These are phyloP conservation scores for Fusarium clavum DNA, from an alignment of 2,329 filamentous ascomycete genomes.

Conservation along the genomic window DNA sequence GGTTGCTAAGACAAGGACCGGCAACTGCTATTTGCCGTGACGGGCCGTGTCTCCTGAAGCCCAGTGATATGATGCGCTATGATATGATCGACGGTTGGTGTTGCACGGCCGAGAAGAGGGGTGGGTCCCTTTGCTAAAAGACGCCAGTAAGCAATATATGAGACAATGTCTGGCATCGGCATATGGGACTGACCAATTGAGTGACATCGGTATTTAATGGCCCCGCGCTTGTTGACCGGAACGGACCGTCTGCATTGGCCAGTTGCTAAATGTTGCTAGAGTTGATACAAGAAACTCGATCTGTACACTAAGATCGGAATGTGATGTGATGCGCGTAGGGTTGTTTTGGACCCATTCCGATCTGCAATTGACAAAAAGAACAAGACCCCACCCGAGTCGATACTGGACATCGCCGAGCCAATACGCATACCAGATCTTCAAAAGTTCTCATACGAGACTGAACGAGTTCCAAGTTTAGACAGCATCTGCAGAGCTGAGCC, in stretches of 20 bases:
- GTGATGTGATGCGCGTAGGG: neutral
- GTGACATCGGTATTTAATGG: neutral
- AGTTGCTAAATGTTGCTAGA: neutral
- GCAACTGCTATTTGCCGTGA: conserved; percentile 11
- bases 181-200: conserved; percentile 19
- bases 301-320: neutral
- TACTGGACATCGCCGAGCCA: neutral
- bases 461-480: neutral
- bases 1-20: neutral
- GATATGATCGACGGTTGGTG: conserved; percentile 6
- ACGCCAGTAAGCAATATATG: conserved; percentile 29
- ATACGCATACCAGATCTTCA: neutral
- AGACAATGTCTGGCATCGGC: conserved; percentile 22
- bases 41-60: neutral
- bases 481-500: neutral
- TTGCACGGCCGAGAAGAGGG: neutral
- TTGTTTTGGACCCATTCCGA: neutral
- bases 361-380: neutral
- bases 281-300: neutral
- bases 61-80: neutral
- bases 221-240: conserved; percentile 22
- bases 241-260: conserved; percentile 32
- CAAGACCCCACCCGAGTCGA: neutral
- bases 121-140: neutral
- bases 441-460: neutral